Evolutionary conservation across 495 filamentous ascomycete genomes (phyloP).

Genomic region (Cladorrhinum samala): DNA sequence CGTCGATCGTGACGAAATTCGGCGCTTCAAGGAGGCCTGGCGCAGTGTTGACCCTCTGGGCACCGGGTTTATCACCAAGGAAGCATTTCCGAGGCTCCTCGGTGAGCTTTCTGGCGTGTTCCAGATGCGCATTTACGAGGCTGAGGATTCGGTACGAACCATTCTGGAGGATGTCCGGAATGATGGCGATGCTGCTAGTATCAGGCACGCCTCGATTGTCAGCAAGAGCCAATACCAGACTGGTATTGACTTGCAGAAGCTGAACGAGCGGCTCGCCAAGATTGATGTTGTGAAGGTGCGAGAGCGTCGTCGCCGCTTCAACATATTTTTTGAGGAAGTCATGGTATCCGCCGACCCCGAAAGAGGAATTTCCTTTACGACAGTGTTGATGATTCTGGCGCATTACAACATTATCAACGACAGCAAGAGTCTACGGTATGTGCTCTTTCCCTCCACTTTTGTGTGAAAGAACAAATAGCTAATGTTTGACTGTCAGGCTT

Average conservation of each 20-base stretch:
- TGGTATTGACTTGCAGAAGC: conserved; percentile 69
- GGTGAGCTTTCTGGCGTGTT: conserved; percentile 92
- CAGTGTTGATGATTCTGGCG: conserved; percentile 92
- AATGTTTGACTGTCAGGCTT: conserved; percentile 43
- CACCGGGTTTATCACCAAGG: conserved; percentile 85
- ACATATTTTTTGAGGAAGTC: conserved; percentile 92
- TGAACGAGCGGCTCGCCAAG: conserved; percentile 65
- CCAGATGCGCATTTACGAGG: conserved; percentile 94
- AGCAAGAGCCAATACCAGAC: conserved; percentile 40
- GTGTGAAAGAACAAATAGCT: conserved; percentile 2
- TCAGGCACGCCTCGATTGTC: conserved; percentile 50
- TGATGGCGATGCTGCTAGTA: conserved; percentile 40
- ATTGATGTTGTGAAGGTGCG: conserved; percentile 74
- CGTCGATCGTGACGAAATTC: conserved; percentile 84
- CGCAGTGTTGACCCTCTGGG: conserved; percentile 88
- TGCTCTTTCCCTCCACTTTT: not conserved
- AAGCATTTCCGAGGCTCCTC: conserved; percentile 82
- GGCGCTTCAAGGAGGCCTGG: conserved; percentile 98
- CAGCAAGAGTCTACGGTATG: conserved; percentile 82
- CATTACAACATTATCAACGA: conserved; percentile 99
- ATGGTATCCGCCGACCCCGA: conserved; percentile 86
- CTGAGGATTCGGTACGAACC: conserved; percentile 72
- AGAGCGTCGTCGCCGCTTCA: conserved; percentile 67
- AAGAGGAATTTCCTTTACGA: conserved; percentile 85
- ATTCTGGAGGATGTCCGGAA: conserved; percentile 78